Conservation (phyloP, 345 rosid species). For the Pseudoturritis turrita region DNA sequence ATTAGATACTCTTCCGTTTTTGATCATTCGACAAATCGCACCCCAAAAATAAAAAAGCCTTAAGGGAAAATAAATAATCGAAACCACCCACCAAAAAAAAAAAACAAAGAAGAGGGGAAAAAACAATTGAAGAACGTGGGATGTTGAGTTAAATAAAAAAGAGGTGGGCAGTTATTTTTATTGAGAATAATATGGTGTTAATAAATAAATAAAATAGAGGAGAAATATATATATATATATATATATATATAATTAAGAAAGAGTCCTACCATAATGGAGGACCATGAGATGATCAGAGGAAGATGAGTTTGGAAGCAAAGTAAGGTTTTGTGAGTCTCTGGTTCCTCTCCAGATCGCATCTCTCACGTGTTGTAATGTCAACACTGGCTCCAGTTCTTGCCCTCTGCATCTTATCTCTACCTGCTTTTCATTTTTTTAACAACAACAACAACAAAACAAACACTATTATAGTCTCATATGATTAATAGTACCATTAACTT, state of each 20-base stretch:
- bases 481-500: neutral
- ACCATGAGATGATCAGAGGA: conserved; percentile 83
- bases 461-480: neutral
- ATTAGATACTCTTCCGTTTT: conserved; percentile 27
- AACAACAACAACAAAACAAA: no score
- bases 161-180: conserved; percentile 22
- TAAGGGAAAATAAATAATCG: conserved; percentile 3
- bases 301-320: conserved; percentile 60
- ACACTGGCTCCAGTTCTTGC: conserved; percentile 70
- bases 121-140: conserved; percentile 26
- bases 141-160: conserved; percentile 19
- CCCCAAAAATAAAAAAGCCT: neutral
- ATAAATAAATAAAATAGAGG: conserved; percentile 17
- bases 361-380: conserved; percentile 95
- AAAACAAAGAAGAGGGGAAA: neutral
- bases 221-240: neutral
- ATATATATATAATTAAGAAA: conserved; percentile 12
- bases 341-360: conserved; percentile 82
- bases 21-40: conserved; percentile 17
- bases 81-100: conserved; percentile 21
- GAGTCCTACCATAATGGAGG: conserved; percentile 73
- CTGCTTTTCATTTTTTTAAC: conserved; percentile 42
- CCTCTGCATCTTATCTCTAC: conserved; percentile 95
- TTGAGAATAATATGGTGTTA: conserved; percentile 20
- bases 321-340: conserved; percentile 30